Percentiles rank a stretch among this genome's conserved stretches.
Conservation (phyloP, 2,329 filamentous ascomycete species). For the Rhinocladiella mackenziei region DNA sequence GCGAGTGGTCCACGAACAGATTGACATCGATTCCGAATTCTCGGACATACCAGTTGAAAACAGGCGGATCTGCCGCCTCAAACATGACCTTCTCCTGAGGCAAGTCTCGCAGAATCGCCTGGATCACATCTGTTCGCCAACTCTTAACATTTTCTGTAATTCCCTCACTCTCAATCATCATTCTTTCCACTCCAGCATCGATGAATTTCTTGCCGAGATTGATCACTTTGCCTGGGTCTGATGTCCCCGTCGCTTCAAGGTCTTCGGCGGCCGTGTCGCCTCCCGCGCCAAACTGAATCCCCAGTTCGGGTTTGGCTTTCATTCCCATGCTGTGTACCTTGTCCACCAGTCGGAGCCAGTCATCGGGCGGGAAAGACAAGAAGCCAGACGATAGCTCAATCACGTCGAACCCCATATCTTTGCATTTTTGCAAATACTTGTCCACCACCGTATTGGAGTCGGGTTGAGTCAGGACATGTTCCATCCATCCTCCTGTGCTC, state of each 20-base stretch:
- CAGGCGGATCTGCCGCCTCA: constrained; percentile 53
- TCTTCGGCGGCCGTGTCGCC: constrained; percentile 49
- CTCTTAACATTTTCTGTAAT: constrained; percentile 55
- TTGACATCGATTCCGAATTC: constrained; percentile 57
- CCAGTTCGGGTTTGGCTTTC: constrained; percentile 53
- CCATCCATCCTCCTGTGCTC: constrained; percentile 54
- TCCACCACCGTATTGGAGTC: constrained; percentile 46
- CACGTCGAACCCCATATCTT: constrained; percentile 53
- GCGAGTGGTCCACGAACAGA: constrained; percentile 55
- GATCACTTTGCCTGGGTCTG: constrained; percentile 48
- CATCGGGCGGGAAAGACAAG: constrained; percentile 51
- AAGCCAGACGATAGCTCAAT: constrained; percentile 54
- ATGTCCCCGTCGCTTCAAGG: constrained; percentile 48
- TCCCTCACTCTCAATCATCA: constrained; percentile 59
- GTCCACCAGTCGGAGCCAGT: constrained; percentile 52
- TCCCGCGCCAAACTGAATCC: constrained; percentile 56
- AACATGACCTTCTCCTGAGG: constrained; percentile 55
- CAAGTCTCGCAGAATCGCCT: constrained; percentile 49
- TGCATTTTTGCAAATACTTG: constrained; percentile 51
- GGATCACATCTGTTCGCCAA: constrained; percentile 56
- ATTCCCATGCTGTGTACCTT: constrained; percentile 47
- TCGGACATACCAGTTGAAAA: constrained; percentile 56
- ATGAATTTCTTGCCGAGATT: constrained; percentile 50
- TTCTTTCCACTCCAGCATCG: constrained; percentile 50
- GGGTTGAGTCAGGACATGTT: constrained; percentile 51